These are phyloP conservation scores for Boletus rufocinnamomeus DNA, from an alignment of 768 basidiomycete species.

Conservation along the genomic window DNA sequence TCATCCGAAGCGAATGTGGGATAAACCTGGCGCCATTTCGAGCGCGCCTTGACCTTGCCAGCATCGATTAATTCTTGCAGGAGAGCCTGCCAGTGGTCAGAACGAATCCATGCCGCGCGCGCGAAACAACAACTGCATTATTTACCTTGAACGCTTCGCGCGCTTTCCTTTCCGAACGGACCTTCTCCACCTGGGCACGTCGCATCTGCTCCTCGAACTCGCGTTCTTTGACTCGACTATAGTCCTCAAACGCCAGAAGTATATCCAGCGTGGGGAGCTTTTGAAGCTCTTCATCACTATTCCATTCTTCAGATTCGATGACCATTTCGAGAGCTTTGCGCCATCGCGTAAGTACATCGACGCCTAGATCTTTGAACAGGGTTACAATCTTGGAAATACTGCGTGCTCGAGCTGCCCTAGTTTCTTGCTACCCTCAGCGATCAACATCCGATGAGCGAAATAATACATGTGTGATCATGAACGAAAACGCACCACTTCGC, in stretches of 20 bases:
- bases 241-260: constrained; percentile 91
- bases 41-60: constrained; percentile 73
- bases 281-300: constrained; percentile 71
- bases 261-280: constrained; percentile 90
- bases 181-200: constrained; percentile 78
- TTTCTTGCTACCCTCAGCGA: constrained; percentile 61
- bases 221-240: constrained; percentile 84
- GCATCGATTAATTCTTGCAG: constrained; percentile 66
- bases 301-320: constrained; percentile 77
- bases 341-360: constrained; percentile 96
- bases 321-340: constrained; percentile 78
- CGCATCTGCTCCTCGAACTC: constrained; percentile 90
- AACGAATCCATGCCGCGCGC: not conserved
- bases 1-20: constrained; percentile 73
- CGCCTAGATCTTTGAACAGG: constrained; percentile 83
- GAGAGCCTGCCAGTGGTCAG: constrained; percentile 51
- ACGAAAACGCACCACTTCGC: constrained; percentile 73
- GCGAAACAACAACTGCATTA: not conserved
- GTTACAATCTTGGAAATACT: constrained; percentile 82
- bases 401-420: constrained; percentile 70
- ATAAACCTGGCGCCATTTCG: constrained; percentile 92
- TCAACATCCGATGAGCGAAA: constrained; percentile 11
- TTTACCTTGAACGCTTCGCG: constrained; percentile 86
- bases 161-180: constrained; percentile 83
- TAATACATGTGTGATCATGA: not conserved